Base-by-base conservation (phyloP, 2,329 filamentous ascomycete species). In the Fusarium sp. region DNA sequence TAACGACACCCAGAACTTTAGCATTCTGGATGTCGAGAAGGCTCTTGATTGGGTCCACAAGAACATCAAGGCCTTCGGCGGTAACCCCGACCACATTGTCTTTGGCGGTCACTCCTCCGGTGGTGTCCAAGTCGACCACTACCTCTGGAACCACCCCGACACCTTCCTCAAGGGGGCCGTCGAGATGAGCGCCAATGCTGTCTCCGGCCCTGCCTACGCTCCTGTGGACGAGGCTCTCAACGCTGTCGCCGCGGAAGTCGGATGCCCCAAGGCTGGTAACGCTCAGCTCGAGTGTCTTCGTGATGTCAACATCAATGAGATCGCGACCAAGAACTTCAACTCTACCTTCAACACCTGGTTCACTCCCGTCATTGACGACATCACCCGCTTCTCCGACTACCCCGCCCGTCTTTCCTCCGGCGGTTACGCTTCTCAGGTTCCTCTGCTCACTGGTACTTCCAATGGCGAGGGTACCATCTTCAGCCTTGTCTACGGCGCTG, bases 11-110 rank as follows among this genome's bases (percentile, higher is more conserved):
- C 72, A 74, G 13, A 75, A 75, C 64, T 75, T 75, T 44, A 69
- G 72, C 57, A 73, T 75, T 20, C 25, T 75, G 18, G 73, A 75
- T 51, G 70, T 75, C 0, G 68, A 75, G 11, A 74, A 73, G 54
- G 73, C 73, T 24, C n/a, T 75, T 41, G 73, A 72, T n/a, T 75
- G 73, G 73, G 47, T 75, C 22, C 70, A 52, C 40, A 66, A 72
- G 10, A 75, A 75, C 51, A 75, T 75, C 29, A 24, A 29, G 18
- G 82, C 80, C 34, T 84, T 84, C 57, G 82, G 82, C 3, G 82
- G 82, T 25, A 79, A 84, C 64, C 81, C 82, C 6, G 76, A 83
- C 37, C 82, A 81, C 54, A 79, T 84, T 4, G 81, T 83, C n/a
- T 77, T 83, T 7, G 82, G 83, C 48, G 82, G 82, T 2, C 78